A percentile compares a stretch with the other conserved stretches of the same genome.
Evolutionary conservation across 179 eudicot genomes (phyloP).

Genomic region (Pouteria campechiana): DNA sequence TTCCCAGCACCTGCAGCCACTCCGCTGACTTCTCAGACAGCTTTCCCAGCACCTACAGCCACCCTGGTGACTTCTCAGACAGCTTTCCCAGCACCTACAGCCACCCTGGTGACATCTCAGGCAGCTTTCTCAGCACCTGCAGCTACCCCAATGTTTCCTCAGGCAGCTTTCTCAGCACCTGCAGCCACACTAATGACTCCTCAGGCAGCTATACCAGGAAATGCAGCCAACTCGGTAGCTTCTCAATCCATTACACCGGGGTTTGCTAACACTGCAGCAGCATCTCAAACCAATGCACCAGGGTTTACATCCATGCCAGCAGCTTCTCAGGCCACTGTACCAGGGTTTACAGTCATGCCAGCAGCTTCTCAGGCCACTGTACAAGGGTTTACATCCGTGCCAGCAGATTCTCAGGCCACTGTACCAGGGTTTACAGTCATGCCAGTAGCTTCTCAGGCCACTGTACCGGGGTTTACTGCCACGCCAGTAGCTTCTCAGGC

Average conservation of each 20-base stretch:
- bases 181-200: conserved; percentile 17
- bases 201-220: conserved; percentile 33
- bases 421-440: conserved; percentile 10
- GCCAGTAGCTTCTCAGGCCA: conserved; percentile 28
- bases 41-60: conserved; percentile 6
- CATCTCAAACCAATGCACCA: too few species aligned
- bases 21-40: conserved; percentile 9
- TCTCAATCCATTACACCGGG: too few species aligned
- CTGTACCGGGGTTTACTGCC: conserved; percentile 23
- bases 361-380: conserved; percentile 5
- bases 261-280: too few species aligned
- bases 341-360: conserved; percentile 9
- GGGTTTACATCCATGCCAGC: conserved; percentile 7
- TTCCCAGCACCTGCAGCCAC: too few species aligned
- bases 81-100: conserved; percentile 8
- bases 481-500: conserved; percentile 16
- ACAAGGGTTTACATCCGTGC: conserved; percentile 7
- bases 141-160: conserved; percentile 28
- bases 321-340: neutral
- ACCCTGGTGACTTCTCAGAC: conserved; percentile 1
- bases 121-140: conserved; percentile 5
- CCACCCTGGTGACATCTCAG: conserved; percentile 7
- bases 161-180: conserved; percentile 20
- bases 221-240: conserved; percentile 17
- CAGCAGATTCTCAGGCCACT: conserved; percentile 34